Evolutionary conservation across 2,329 filamentous ascomycete genomes (phyloP).

Genomic region (Phaeoacremonium minimum): DNA sequence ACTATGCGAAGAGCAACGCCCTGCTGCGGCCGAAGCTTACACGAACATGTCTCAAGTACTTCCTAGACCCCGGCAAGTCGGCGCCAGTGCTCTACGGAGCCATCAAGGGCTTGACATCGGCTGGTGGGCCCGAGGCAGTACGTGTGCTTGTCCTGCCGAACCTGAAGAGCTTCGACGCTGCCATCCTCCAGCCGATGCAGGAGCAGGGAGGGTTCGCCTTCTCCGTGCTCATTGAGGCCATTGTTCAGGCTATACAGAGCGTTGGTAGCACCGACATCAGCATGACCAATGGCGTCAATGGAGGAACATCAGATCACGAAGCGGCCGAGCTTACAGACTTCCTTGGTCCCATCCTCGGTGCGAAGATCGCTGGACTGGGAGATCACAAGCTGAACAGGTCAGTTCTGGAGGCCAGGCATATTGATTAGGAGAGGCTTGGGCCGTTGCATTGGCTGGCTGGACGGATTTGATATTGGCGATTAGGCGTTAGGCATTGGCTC

Average conservation of each 20-base stretch:
- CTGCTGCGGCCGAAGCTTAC: slow-evolving; percentile 84
- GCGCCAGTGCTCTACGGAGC: slow-evolving; percentile 86
- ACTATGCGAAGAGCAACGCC: slow-evolving; percentile 76
- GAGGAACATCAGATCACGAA: slow-evolving; percentile 30
- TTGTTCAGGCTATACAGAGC: slow-evolving; percentile 47
- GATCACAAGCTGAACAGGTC: slow-evolving; percentile 44
- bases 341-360: slow-evolving; percentile 49
- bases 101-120: slow-evolving; percentile 71
- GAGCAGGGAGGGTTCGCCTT: slow-evolving; percentile 38
- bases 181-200: slow-evolving; percentile 48
- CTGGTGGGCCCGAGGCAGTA: slow-evolving; percentile 63
- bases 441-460: slow-evolving; percentile 2
- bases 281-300: slow-evolving; percentile 34
- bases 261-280: slow-evolving; percentile 29
- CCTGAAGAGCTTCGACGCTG: slow-evolving; percentile 47
- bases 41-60: slow-evolving; percentile 87
- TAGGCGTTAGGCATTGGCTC: too few relatives aligned
- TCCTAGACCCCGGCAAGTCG: slow-evolving; percentile 81
- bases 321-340: slow-evolving; percentile 46
- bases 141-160: slow-evolving; percentile 53
- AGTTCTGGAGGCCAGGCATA: slow-evolving; percentile 50
- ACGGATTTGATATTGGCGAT: too few relatives aligned
- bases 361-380: slow-evolving; percentile 37
- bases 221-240: slow-evolving; percentile 40
- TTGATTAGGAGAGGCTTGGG: slow-evolving; percentile 32